A percentile compares a stretch with the other conserved stretches of the same genome.
These are phyloP conservation scores for Rhinocladiella similis DNA, from an alignment of 2,329 filamentous ascomycete species.

Conservation along the genomic window DNA sequence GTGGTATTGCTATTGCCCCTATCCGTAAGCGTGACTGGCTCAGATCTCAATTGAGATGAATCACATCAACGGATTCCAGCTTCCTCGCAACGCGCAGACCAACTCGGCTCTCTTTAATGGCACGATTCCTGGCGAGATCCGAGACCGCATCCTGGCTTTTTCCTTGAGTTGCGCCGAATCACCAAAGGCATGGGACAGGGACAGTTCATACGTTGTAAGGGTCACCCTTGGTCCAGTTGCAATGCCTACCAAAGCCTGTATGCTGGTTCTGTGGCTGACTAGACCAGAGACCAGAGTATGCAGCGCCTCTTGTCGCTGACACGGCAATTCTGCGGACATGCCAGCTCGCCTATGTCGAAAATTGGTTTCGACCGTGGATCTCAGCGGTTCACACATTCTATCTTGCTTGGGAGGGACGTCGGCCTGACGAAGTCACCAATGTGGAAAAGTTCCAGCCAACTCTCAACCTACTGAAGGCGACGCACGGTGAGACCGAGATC, in stretches of 20 bases:
- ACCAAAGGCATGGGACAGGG: background rate
- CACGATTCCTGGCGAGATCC: background rate
- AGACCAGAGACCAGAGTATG: constrained; percentile 40
- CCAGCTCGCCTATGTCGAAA: constrained; percentile 43
- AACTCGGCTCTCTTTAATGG: background rate
- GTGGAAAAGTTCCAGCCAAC: constrained; percentile 25
- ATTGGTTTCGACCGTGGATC: constrained; percentile 46
- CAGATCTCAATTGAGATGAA: background rate
- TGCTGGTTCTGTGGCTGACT: background rate
- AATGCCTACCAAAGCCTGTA: too few species aligned
- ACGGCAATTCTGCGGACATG: constrained; percentile 46
- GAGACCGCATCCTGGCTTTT: background rate
- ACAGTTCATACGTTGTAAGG: background rate
- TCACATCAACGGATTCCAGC: background rate
- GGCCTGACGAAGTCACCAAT: constrained; percentile 31
- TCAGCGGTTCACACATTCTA: constrained; percentile 44
- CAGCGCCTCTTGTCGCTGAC: constrained; percentile 38
- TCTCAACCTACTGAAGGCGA: constrained; percentile 19
- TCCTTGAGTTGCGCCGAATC: background rate
- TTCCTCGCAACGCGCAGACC: background rate
- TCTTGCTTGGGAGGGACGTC: constrained; percentile 34
- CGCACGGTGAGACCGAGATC: constrained; percentile 33
- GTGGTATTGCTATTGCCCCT: too few species aligned
- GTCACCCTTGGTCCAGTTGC: too few species aligned
- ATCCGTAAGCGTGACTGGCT: too few species aligned